Percentiles rank a stretch among this genome's conserved stretches.
Conservation (phyloP, 2,329 filamentous ascomycete genomes). For the Didymella keratinophila region DNA sequence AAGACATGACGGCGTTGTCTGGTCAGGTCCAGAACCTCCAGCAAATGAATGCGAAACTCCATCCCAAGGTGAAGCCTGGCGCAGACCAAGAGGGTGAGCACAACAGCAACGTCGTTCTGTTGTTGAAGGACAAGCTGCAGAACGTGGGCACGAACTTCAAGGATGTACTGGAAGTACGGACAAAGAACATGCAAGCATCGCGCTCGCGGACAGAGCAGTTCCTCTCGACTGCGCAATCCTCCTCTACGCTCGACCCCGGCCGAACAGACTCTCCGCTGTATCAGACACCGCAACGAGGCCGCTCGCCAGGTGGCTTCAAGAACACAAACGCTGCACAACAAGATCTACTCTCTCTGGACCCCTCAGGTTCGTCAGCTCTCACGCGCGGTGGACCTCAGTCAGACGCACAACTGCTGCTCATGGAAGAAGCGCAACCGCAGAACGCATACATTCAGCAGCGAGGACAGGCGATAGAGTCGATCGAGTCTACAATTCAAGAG, state of each 20-base stretch:
- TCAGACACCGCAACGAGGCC: conserved; percentile 74
- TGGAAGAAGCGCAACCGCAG: conserved; percentile 87
- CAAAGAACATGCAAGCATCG: conserved; percentile 97
- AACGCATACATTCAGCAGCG: conserved; percentile 93
- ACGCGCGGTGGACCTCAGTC: conserved; percentile 64
- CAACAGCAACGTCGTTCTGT: conserved; percentile 94
- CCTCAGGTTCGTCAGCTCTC: conserved; percentile 59
- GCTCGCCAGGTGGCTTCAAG: conserved; percentile 57
- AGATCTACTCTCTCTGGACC: conserved; percentile 85
- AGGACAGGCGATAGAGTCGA: conserved; percentile 94
- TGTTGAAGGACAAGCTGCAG: conserved; percentile 89
- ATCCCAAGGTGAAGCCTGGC: conserved; percentile 64
- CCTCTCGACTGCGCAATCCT: conserved; percentile 81
- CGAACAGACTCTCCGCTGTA: conserved; percentile 88
- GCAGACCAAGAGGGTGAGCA: conserved; percentile 87
- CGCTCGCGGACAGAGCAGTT: conserved; percentile 95
- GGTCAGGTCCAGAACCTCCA: conserved; percentile 88
- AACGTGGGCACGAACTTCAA: conserved; percentile 97
- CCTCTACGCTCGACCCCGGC: conserved; percentile 66
- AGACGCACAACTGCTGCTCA: conserved; percentile 82
- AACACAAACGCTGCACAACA: conserved; percentile 56
- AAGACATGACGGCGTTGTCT: conserved; percentile 86
- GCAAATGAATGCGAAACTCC: conserved; percentile 76
- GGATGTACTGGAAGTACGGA: conserved; percentile 93
- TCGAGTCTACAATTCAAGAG: conserved; percentile 93